Base-by-base conservation (phyloP, 306 rosid genomes). In the Cyamopsis tetragonoloba region DNA sequence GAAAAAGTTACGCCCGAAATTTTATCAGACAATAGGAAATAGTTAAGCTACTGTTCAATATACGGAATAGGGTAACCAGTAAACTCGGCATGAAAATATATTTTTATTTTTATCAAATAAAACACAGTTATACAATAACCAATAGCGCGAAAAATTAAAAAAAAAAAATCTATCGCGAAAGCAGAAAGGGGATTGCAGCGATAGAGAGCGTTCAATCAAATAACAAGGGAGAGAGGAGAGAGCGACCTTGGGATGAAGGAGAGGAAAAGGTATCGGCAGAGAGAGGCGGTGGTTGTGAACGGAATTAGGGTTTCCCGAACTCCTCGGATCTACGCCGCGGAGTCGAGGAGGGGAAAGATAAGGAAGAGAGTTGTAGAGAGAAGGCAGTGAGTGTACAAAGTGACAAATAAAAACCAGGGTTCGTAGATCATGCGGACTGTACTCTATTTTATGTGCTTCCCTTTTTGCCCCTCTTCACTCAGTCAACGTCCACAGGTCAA, bases 261-360 rank as follows among this genome's bases (percentile, higher is more conserved):
- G 66, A n/a, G 3, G 6, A 3, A 54, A 37, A 4, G 48, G 17
- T 69, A 46, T 23, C 48, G 17, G 15, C 0, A 9, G 28, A 49
- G 15, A 23, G 22, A 1, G 18, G 0, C 3, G 22, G n/a, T 2
- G 78, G 3, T 71, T n/a, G 53, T 24, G 32, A 22, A 32, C 23
- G 22, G 43, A 77, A 55, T 64, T 71, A 77, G 84, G 87, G 78
- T 81, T 79, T 79, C 88, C 86, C 85, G 76, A 79, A 75, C 91
- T 83, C 95, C 91, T 80, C 82, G 95, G 91, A 83, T 85, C 88
- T 83, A 83, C 73, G 76, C 91, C 87, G 86, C 83, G 87, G 87
- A 83, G 90, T 77, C 58, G 67, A 83, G 76, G 72, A 51, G n/a
- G n/a, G n/a, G n/a, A n/a, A 42, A 27, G 38, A 28, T 13, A 41